Conservation (phyloP, 2,329 filamentous ascomycete genomes). For the Biscogniauxia mediterranea region DNA sequence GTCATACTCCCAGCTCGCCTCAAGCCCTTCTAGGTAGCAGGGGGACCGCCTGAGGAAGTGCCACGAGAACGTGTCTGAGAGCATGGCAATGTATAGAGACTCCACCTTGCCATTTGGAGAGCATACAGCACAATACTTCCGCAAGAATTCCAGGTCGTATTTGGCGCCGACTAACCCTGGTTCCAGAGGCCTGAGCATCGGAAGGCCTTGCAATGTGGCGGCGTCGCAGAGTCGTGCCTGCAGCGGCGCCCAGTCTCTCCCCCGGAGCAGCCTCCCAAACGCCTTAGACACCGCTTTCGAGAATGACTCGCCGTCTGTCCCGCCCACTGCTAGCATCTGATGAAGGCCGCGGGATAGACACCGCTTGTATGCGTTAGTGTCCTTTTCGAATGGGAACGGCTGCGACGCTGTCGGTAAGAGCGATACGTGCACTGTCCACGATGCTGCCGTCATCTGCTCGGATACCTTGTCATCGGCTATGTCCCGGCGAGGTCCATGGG, state of each 20-base stretch:
- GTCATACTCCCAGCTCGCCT: slow-evolving; percentile 54
- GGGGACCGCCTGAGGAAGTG: slow-evolving; percentile 47
- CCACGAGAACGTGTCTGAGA: slow-evolving; percentile 55
- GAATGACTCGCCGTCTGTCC: slow-evolving; percentile 49
- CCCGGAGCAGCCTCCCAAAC: slow-evolving; percentile 49
- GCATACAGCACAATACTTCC: slow-evolving; percentile 53
- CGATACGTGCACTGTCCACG: slow-evolving; percentile 60
- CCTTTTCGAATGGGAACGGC: slow-evolving; percentile 61
- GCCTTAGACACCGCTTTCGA: slow-evolving; percentile 45
- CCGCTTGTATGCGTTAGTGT: slow-evolving; percentile 59
- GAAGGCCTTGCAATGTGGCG: slow-evolving; percentile 51
- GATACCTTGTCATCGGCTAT: slow-evolving; percentile 25
- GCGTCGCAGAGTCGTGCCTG: slow-evolving; percentile 58
- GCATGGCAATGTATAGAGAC: slow-evolving; percentile 60
- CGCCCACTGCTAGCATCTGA: slow-evolving; percentile 53
- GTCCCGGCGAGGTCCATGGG: slow-evolving; percentile 4
- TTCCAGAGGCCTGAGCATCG: slow-evolving; percentile 57
- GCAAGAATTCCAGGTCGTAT: slow-evolving; percentile 53
- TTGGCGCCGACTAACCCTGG: slow-evolving; percentile 38
- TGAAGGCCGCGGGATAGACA: slow-evolving; percentile 60
- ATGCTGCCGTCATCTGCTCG: slow-evolving; percentile 28
- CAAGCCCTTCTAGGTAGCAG: slow-evolving; percentile 50
- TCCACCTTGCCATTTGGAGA: slow-evolving; percentile 55
- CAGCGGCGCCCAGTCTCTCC: slow-evolving; percentile 56
- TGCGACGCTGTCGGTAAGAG: slow-evolving; percentile 53